Evolutionary conservation across 768 basidiomycete species (phyloP).

Genomic region (Boletus rubropictus): DNA sequence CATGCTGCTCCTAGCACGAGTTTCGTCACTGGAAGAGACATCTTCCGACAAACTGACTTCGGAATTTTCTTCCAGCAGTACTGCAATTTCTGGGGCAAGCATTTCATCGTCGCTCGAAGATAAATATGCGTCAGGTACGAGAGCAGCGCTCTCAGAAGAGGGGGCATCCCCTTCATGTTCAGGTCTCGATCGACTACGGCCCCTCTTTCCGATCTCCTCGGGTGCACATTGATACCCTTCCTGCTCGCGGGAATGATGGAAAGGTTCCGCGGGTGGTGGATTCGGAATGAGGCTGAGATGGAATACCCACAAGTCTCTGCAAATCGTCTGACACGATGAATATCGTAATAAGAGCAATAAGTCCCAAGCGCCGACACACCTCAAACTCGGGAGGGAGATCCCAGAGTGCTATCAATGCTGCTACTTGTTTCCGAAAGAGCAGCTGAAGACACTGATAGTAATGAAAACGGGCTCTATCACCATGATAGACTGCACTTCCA

Average conservation of each 20-base stretch:
- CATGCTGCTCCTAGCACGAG: slow-evolving; percentile 3
- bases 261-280: slow-evolving; percentile 58
- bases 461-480: slow-evolving; percentile 67
- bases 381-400: slow-evolving; percentile 75
- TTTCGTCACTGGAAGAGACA: slow-evolving; percentile 17
- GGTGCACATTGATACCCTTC: slow-evolving; percentile 13
- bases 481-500: slow-evolving; percentile 66
- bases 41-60: slow-evolving; percentile 31
- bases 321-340: slow-evolving; percentile 47
- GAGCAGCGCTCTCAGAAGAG: slow-evolving; percentile 8
- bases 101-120: slow-evolving; percentile 22
- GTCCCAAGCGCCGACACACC: slow-evolving; percentile 36
- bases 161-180: slow-evolving; percentile 16
- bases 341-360: slow-evolving; percentile 1
- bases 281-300: slow-evolving; percentile 58
- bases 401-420: slow-evolving; percentile 57
- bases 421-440: slow-evolving; percentile 71
- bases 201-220: slow-evolving; percentile 2
- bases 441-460: slow-evolving; percentile 84
- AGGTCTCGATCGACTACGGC: slow-evolving; percentile 2
- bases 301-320: slow-evolving; percentile 76
- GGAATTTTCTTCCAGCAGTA: slow-evolving; percentile 37
- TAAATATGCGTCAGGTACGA: slow-evolving; percentile 4
- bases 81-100: slow-evolving; percentile 33
- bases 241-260: slow-evolving; percentile 41